Conservation (phyloP, 1,284 basidiomycete species). For the Phylloboletellus chloephorus region DNA sequence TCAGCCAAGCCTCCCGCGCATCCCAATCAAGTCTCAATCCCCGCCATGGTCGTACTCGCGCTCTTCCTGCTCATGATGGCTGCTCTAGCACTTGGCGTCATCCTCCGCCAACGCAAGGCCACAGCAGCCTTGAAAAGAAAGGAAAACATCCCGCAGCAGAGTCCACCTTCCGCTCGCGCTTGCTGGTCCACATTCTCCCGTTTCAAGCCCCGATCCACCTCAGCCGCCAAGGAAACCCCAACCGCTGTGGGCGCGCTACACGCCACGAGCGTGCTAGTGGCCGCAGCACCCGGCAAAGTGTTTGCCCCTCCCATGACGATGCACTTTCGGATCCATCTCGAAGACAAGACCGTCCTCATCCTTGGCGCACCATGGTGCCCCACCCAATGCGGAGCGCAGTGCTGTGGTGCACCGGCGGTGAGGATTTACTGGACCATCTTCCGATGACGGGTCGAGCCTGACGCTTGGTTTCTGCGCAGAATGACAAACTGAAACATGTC, state of each 20-base stretch:
- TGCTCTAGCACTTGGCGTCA: constrained; percentile 15
- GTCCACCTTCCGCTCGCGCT: background rate
- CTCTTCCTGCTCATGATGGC: constrained; percentile 19
- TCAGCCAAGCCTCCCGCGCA: constrained; percentile 1
- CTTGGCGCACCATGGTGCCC: constrained; percentile 15
- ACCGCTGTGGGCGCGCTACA: constrained; percentile 24
- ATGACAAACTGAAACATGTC: background rate
- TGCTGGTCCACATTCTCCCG: background rate
- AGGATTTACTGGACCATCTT: background rate
- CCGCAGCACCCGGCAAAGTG: constrained; percentile 23
- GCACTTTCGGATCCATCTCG: constrained; percentile 16
- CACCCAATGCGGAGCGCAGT: constrained; percentile 5
- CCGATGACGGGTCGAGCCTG: background rate
- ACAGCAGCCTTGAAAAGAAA: constrained; percentile 3
- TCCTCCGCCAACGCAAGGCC: constrained; percentile 18
- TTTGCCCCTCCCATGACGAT: constrained; percentile 22
- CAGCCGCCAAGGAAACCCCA: background rate
- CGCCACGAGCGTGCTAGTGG: constrained; percentile 19
- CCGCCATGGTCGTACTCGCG: constrained; percentile 20
- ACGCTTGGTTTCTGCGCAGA: constrained; percentile 3
- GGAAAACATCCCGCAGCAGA: background rate
- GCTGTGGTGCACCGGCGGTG: constrained; percentile 3
- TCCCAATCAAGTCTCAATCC: constrained; percentile 13
- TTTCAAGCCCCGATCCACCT: background rate
- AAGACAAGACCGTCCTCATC: constrained; percentile 21